phyloP scores from a whole-genome alignment of 169 alveolate genomes.

The Blepharisma undulans region DNA sequence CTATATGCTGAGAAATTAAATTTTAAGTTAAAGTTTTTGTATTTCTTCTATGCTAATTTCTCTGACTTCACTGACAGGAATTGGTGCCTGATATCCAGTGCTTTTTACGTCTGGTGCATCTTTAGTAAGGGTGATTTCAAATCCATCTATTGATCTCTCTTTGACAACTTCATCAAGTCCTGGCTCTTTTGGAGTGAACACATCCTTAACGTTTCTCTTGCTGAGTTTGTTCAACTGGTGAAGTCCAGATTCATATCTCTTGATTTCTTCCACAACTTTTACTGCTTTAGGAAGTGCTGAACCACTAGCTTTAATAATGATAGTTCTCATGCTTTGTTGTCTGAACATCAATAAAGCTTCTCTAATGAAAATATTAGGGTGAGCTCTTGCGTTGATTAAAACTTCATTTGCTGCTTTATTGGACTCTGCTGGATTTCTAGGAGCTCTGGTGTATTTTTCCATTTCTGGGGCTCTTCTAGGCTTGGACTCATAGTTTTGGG shows the following conservation, averaged over 20 bases:
- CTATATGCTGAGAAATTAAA: not conserved
- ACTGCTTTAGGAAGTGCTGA: conserved; percentile 35
- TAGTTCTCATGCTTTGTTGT: not conserved
- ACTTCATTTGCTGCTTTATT: not conserved
- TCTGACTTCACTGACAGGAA: conserved; percentile 7
- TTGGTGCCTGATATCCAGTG: conserved; percentile 38
- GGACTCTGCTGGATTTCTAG: not conserved
- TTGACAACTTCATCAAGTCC: not conserved
- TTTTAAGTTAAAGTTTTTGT: not conserved
- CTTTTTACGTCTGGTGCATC: conserved; percentile 23
- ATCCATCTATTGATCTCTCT: not conserved
- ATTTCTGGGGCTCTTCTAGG: not conserved
- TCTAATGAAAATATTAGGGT: not conserved
- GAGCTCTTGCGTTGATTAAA: not conserved
- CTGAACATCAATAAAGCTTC: not conserved
- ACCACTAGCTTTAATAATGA: conserved; percentile 3
- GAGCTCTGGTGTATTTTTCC: not conserved
- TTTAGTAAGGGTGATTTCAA: conserved; percentile 16
- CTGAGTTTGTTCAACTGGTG: not conserved
- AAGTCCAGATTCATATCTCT: conserved; percentile 14
- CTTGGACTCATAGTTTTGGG: not conserved
- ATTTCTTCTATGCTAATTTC: conserved; percentile 25
- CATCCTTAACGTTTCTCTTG: not conserved
- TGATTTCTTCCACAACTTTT: conserved; percentile 5
- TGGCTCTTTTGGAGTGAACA: not conserved